Evolutionary conservation across 2,329 filamentous ascomycete genomes (phyloP).

Genomic region (Trichophyton mentagrophytes): DNA sequence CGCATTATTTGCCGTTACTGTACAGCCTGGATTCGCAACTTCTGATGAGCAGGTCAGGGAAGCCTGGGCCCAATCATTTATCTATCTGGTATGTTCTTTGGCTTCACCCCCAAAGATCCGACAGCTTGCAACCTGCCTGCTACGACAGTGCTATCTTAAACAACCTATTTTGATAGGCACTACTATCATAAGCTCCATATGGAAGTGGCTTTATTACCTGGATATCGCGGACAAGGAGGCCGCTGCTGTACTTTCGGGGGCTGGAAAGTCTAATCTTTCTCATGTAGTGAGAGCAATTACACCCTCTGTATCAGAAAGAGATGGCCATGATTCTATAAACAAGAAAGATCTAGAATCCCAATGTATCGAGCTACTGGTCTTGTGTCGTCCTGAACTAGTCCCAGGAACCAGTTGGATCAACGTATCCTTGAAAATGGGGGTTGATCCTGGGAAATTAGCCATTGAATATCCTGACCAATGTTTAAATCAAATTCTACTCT

Average conservation of each 20-base stretch:
- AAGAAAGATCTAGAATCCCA: conserved; percentile 49
- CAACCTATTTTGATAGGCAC: conserved; percentile 46
- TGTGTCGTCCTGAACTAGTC: conserved; percentile 66
- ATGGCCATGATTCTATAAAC: conserved; percentile 16
- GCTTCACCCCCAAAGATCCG: conserved; percentile 50
- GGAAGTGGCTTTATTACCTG: conserved; percentile 62
- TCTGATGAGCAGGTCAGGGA: conserved; percentile 39
- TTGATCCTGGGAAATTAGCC: conserved; percentile 72
- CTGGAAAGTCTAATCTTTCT: conserved; percentile 52
- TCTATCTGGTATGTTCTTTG: conserved; percentile 61
- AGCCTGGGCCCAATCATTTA: conserved; percentile 72
- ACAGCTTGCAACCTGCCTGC: conserved; percentile 46
- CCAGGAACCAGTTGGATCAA: conserved; percentile 79
- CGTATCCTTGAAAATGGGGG: conserved; percentile 61
- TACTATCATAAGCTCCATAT: conserved; percentile 60
- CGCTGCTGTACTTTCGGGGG: conserved; percentile 52
- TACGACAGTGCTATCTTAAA: conserved; percentile 54
- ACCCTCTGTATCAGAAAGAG: conserved; percentile 22
- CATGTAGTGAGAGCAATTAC: conserved; percentile 38
- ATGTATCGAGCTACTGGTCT: conserved; percentile 61
- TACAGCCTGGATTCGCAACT: conserved; percentile 40
- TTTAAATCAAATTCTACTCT: conserved; percentile 51
- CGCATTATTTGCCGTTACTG: conserved; percentile 52
- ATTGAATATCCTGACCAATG: conserved; percentile 50
- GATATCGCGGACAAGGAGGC: conserved; percentile 66